Base-by-base conservation (phyloP, 2,329 filamentous ascomycete genomes). In the Metarhizium anisopliae region DNA sequence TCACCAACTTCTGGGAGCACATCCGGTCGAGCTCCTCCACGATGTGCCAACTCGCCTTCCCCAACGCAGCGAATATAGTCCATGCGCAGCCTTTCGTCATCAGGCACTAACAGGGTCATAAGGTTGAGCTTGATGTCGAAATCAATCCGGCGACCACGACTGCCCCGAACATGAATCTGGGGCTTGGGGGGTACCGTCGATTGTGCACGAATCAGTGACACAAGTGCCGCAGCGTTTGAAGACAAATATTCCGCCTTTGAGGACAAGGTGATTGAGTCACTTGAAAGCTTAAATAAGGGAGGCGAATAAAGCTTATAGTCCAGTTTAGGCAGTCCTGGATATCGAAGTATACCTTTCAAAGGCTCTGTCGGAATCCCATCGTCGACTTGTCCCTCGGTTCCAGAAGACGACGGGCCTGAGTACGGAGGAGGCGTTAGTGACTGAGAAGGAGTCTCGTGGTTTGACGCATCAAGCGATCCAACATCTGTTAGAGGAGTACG, bases 81-180 rank as follows among this genome's bases (percentile, higher is more conserved):
- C 64, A 80, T 73, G 30, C 77, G 72, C 40, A 69, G 61, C 29
- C 63, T 64, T 7, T 71, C 64, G 54, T 77, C 72, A 2, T 78
- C 74, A 0, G 78, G 72, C 2, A 82, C 71, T 5, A 83, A 69
- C 11, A 82, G 68, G 51, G 67, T 71, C 76, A 83, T 78, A 18
- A 82, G 68, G 63, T 83, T 83, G 47, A 82, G 67, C 62, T 74
- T 77, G 57, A 83, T 65, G 56, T 76, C 72, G 60, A 83, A 83
- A 64, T 82, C 79, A 36, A 77, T 61, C 59, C 63, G 68, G 56
- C 67, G 64, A n/a, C 70, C 68, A 35, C 74, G 72, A 36, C 67
- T 74, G 49, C 80, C 80, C 3, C 68, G 68, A 53, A 83, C 73
- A 54, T 75, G 71, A 25, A 83, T 72, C 58, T 77, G 72, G 0